phyloP scores from a whole-genome alignment of 306 rosid genomes.

The Trifolium pratense region DNA sequence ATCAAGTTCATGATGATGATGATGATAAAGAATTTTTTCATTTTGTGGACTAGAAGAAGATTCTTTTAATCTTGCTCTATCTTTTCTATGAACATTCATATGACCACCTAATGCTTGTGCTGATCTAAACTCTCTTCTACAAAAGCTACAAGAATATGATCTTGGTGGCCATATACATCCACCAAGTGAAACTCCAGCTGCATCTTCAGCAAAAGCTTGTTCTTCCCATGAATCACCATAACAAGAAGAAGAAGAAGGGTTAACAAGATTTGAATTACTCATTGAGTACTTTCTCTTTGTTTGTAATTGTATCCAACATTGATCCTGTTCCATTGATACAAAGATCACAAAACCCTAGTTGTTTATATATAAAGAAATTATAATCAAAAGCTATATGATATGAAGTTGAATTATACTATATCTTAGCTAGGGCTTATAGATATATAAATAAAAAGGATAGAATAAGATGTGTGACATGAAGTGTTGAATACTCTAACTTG shows the following conservation, averaged over 20 bases:
- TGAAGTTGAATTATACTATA: background rate
- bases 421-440: conserved; percentile 16
- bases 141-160: conserved; percentile 88
- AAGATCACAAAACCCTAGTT: conserved; percentile 14
- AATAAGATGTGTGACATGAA: conserved; percentile 42
- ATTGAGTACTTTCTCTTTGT: conserved; percentile 61
- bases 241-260: conserved; percentile 39
- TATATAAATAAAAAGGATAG: conserved; percentile 12
- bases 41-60: conserved; percentile 38
- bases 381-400: conserved; percentile 35
- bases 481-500: conserved; percentile 68
- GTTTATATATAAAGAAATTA: background rate
- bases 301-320: conserved; percentile 66
- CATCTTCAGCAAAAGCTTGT: conserved; percentile 88
- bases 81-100: conserved; percentile 95
- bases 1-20: background rate
- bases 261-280: conserved; percentile 38
- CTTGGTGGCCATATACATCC: conserved; percentile 97
- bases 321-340: conserved; percentile 67
- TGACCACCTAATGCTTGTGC: conserved; percentile 98
- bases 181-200: conserved; percentile 66
- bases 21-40: conserved; percentile 34
- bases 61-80: conserved; percentile 83
- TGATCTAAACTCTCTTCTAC: conserved; percentile 87
- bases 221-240: conserved; percentile 88